Conservation (phyloP, 2,329 filamentous ascomycete species). For the Pseudocercospora musae region DNA sequence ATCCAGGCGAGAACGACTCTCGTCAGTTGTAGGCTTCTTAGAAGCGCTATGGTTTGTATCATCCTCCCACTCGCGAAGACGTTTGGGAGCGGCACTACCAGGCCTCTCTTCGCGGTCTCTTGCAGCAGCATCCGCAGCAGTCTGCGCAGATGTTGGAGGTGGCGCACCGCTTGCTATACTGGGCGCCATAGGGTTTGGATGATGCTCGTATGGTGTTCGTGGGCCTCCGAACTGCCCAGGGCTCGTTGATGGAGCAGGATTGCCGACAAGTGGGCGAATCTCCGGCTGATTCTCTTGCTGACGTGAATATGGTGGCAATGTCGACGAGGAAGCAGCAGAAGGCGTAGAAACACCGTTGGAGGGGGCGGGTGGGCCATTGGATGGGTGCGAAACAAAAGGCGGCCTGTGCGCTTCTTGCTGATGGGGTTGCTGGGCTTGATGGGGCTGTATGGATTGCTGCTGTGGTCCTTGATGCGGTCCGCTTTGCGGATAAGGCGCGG, state of each 20-base stretch:
- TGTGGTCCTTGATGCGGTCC: conserved; percentile 45
- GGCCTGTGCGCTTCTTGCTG: conserved; percentile 24
- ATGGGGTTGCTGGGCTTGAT: conserved; percentile 37
- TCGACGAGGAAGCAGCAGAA: conserved; percentile 39
- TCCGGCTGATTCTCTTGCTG: conserved; percentile 61
- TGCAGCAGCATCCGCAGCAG: conserved; percentile 63
- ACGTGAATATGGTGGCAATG: conserved; percentile 66
- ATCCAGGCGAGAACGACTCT: conserved; percentile 80
- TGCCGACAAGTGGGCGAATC: conserved; percentile 76
- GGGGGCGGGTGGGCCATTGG: conserved; percentile 25
- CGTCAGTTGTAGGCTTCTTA: conserved; percentile 87
- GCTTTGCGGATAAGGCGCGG: conserved; percentile 49
- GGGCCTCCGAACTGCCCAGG: conserved; percentile 68
- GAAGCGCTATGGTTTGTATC: conserved; percentile 52
- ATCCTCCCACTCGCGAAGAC: conserved; percentile 89
- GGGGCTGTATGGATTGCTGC: conserved; percentile 47
- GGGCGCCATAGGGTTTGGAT: conserved; percentile 59
- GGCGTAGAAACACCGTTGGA: conserved; percentile 43
- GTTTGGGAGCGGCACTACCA: conserved; percentile 73
- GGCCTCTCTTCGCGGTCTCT: conserved; percentile 72
- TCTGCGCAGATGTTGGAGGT: conserved; percentile 56
- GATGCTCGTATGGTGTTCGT: conserved; percentile 75
- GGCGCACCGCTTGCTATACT: conserved; percentile 68
- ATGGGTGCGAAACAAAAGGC: conserved; percentile 23
- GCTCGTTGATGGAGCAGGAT: conserved; percentile 71